A percentile compares a stretch with the other conserved stretches of the same genome.
phyloP scores from a whole-genome alignment of 306 rosid genomes.

The Malus sylvestris region DNA sequence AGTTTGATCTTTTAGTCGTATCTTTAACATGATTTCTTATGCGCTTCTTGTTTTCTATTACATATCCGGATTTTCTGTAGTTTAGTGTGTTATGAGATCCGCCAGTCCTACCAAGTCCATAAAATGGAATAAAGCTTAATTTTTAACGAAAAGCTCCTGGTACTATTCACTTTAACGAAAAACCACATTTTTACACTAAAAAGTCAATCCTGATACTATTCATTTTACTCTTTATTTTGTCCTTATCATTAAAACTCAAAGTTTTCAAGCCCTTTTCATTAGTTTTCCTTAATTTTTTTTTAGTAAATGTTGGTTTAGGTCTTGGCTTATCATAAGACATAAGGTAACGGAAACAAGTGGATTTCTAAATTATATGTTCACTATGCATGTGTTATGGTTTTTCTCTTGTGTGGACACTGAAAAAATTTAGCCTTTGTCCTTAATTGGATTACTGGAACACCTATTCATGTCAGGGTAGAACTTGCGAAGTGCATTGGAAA shows the following conservation, averaged over 20 bases:
- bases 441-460: conserved; percentile 16
- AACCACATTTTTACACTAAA: too few species aligned
- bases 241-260: too few species aligned
- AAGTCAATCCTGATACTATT: too few species aligned
- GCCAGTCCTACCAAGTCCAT: not conserved
- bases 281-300: too few species aligned
- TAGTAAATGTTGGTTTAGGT: not conserved
- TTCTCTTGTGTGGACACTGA: not conserved
- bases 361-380: not conserved
- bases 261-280: too few species aligned
- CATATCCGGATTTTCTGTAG: not conserved
- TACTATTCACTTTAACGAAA: too few species aligned
- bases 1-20: not conserved
- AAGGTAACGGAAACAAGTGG: not conserved
- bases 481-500: conserved; percentile 76
- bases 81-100: not conserved
- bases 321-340: not conserved
- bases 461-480: conserved; percentile 60
- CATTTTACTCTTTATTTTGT: too few species aligned
- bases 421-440: not conserved
- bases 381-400: not conserved
- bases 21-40: not conserved
- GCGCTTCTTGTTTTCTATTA: not conserved
- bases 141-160: too few species aligned
- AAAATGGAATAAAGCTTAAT: not conserved